phyloP scores from a whole-genome alignment of 345 rosid species.

The Eucalyptus cloeziana region DNA sequence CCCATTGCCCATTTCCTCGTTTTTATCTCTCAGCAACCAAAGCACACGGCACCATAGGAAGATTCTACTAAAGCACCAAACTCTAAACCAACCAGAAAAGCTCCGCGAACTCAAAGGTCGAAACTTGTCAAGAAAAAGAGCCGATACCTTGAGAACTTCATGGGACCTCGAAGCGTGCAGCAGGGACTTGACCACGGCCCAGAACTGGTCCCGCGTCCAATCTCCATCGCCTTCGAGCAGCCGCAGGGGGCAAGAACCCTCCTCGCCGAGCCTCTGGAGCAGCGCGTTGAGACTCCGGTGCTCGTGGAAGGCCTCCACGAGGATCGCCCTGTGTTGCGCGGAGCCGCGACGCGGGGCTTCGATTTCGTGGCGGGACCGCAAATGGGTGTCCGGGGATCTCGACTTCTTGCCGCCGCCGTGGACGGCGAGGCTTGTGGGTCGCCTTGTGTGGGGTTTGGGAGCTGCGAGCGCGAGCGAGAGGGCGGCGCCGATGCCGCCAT shows the following conservation, averaged over 20 bases:
- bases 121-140: neutral
- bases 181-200: slow-evolving; percentile 49
- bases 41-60: neutral
- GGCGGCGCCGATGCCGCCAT: neutral
- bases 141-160: slow-evolving; percentile 43
- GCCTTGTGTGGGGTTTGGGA: neutral
- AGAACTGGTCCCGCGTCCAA: slow-evolving; percentile 53
- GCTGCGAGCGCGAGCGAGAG: neutral
- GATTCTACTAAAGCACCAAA: neutral
- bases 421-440: neutral
- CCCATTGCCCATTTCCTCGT: neutral
- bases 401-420: neutral
- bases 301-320: slow-evolving; percentile 19
- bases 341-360: neutral
- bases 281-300: slow-evolving; percentile 25
- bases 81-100: neutral
- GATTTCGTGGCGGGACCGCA: neutral
- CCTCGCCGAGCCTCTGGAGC: slow-evolving; percentile 13
- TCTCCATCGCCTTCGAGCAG: slow-evolving; percentile 52
- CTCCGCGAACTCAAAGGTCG: neutral
- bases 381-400: neutral
- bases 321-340: slow-evolving; percentile 10
- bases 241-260: slow-evolving; percentile 30
- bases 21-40: neutral
- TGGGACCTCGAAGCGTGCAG: slow-evolving; percentile 22